A percentile compares a stretch with the other conserved stretches of the same genome.
phyloP scores from a whole-genome alignment of 1,284 basidiomycete genomes.

The Somion occarium region DNA sequence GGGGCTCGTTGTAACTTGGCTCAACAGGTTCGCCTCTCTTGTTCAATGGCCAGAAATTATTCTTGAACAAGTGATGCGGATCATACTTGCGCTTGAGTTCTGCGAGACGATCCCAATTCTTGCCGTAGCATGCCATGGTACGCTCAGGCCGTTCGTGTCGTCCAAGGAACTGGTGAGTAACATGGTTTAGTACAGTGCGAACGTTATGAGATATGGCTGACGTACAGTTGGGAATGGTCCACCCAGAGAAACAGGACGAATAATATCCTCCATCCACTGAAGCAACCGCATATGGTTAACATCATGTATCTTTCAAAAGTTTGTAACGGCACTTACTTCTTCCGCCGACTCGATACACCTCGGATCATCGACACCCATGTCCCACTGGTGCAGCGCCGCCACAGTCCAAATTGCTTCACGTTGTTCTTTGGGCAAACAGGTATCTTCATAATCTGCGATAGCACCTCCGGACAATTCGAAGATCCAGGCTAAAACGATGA shows the following conservation, averaged over 20 bases:
- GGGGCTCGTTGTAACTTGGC: slow-evolving; percentile 51
- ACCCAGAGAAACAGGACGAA: slow-evolving; percentile 65
- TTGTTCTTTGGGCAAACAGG: slow-evolving; percentile 70
- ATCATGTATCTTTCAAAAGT: too few relatives aligned
- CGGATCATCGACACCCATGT: slow-evolving; percentile 73
- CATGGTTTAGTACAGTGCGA: neutral
- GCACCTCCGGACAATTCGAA: slow-evolving; percentile 88
- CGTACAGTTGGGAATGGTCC: slow-evolving; percentile 80
- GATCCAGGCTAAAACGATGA: slow-evolving; percentile 58
- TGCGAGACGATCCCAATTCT: slow-evolving; percentile 66
- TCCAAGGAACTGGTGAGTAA: slow-evolving; percentile 63
- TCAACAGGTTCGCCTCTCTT: slow-evolving; percentile 44
- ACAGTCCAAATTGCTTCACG: slow-evolving; percentile 81
- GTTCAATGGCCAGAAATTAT: slow-evolving; percentile 74
- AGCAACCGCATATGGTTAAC: too few relatives aligned
- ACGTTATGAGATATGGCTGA: slow-evolving; percentile 13
- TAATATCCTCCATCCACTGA: slow-evolving; percentile 73
- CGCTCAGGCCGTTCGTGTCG: slow-evolving; percentile 60
- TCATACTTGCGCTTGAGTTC: slow-evolving; percentile 74
- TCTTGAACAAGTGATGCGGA: slow-evolving; percentile 66
- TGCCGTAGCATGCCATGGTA: slow-evolving; percentile 63
- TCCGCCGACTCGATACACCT: slow-evolving; percentile 78
- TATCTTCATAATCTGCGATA: slow-evolving; percentile 67
- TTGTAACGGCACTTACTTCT: slow-evolving; percentile 40
- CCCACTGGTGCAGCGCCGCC: slow-evolving; percentile 91